A percentile compares a stretch with the other conserved stretches of the same genome.
Evolutionary conservation across 495 filamentous ascomycete genomes (phyloP).

Genomic region (Tuber microsphaerosporum): DNA sequence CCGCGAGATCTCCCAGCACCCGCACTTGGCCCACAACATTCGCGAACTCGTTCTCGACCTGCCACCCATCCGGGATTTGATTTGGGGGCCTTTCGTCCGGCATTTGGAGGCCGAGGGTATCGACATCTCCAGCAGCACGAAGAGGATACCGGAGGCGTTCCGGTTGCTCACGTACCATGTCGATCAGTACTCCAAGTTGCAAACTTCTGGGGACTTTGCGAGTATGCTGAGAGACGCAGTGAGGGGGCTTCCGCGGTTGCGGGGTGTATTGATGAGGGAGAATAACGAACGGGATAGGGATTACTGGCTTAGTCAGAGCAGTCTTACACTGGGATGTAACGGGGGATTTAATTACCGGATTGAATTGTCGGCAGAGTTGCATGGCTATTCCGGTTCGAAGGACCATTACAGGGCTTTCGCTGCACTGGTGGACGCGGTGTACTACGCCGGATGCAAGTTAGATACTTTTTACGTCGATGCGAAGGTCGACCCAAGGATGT

Average conservation of each 20-base stretch:
- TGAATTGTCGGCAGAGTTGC: conserved; percentile 11
- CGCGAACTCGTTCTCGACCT: conserved; percentile 12
- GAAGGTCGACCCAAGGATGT: conserved; percentile 14
- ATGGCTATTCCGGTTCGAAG: conserved; percentile 12
- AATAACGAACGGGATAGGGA: conserved; percentile 2
- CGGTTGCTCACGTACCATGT: conserved; percentile 16
- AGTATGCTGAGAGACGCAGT: conserved; percentile 18
- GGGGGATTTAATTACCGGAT: conserved; percentile 4
- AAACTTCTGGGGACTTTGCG: conserved; percentile 17
- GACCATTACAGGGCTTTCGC: conserved; percentile 17
- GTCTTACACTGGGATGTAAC: not conserved
- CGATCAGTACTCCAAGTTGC: conserved; percentile 12
- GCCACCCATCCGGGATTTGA: conserved; percentile 17
- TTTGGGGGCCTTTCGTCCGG: conserved; percentile 8
- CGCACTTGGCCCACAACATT: conserved; percentile 8
- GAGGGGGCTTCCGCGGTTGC: conserved; percentile 1
- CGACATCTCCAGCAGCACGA: not conserved
- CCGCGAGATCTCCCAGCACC: conserved; percentile 5
- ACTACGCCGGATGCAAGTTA: conserved; percentile 19
- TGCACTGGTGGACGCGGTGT: conserved; percentile 17
- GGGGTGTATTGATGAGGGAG: conserved; percentile 14
- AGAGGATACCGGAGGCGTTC: conserved; percentile 3
- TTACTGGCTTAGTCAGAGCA: conserved; percentile 1
- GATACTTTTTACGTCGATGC: conserved; percentile 14
- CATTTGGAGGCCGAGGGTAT: not conserved